Conservation (phyloP, 257 asterid genomes). For the Solanum medicagineum region DNA sequence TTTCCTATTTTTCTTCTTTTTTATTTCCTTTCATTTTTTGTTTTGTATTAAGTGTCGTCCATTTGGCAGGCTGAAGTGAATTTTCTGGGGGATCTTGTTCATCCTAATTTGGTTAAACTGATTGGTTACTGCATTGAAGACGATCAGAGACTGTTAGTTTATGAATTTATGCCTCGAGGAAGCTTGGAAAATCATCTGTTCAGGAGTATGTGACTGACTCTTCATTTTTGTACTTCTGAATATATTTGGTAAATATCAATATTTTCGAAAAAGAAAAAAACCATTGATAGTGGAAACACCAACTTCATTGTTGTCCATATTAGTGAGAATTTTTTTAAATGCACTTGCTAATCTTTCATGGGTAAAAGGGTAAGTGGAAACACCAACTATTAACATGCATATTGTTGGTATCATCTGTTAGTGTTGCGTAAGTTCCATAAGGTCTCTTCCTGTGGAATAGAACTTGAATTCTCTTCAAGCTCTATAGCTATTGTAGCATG, state of each 20-base stretch:
- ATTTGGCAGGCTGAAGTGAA: constrained; percentile 89
- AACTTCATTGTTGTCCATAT: not conserved
- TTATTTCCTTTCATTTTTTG: constrained; percentile 1
- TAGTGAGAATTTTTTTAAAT: not conserved
- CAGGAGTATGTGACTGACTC: constrained; percentile 49
- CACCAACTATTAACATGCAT: not conserved
- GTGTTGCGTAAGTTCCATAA: not conserved
- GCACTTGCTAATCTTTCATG: not conserved
- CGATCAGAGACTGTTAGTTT: constrained; percentile 85
- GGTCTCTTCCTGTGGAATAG: not conserved
- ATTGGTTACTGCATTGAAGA: constrained; percentile 97
- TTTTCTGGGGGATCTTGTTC: constrained; percentile 86
- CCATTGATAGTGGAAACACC: not conserved
- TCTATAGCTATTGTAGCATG: not conserved
- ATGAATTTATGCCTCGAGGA: constrained; percentile 98
- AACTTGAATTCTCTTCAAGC: not conserved
- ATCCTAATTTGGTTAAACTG: constrained; percentile 83
- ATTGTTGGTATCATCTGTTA: not conserved
- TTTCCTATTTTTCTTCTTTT: not conserved
- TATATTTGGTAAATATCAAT: not conserved
- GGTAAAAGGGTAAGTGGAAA: not conserved
- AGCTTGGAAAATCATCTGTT: constrained; percentile 97
- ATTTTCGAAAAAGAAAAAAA: not conserved
- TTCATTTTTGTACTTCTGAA: not conserved
- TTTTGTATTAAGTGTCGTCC: constrained; percentile 9